These are phyloP conservation scores for Pelargonium australe DNA, from an alignment of 441 rosid genomes.

Conservation along the genomic window DNA sequence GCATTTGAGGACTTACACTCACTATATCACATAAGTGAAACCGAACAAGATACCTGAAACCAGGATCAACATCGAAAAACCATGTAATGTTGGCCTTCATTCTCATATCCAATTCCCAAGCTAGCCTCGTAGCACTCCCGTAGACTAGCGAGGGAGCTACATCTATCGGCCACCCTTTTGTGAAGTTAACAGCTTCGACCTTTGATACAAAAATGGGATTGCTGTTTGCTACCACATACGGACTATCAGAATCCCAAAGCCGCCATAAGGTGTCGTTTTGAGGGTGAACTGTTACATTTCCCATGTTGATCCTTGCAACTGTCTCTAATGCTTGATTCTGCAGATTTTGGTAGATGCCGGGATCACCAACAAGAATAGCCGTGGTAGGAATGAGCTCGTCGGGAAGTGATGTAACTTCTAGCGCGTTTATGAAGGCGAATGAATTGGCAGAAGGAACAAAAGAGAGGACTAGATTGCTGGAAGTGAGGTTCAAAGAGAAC, in stretches of 20 bases:
- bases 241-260: conserved; percentile 58
- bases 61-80: conserved; percentile 56
- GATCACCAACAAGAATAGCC: conserved; percentile 29
- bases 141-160: conserved; percentile 67
- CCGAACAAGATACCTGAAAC: conserved; percentile 61
- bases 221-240: conserved; percentile 30
- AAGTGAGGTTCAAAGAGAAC: conserved; percentile 45
- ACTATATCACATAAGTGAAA: conserved; percentile 73
- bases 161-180: conserved; percentile 27
- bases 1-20: conserved; percentile 13
- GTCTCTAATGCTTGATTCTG: conserved; percentile 54
- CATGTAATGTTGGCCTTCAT: conserved; percentile 58
- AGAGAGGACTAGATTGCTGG: conserved; percentile 34
- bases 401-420: conserved; percentile 70
- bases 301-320: conserved; percentile 76
- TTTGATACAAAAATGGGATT: conserved; percentile 26
- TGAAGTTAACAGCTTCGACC: conserved; percentile 45
- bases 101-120: conserved; percentile 24
- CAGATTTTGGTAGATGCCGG: conserved; percentile 24
- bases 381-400: conserved; percentile 44
- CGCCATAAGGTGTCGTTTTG: conserved; percentile 66
- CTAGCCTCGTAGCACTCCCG: conserved; percentile 60
- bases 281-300: conserved; percentile 47
- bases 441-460: conserved; percentile 47
- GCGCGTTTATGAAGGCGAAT: conserved; percentile 62